These are phyloP conservation scores for Babjeviella inositovora DNA, from an alignment of 805 yeast genomes.

Conservation along the genomic window DNA sequence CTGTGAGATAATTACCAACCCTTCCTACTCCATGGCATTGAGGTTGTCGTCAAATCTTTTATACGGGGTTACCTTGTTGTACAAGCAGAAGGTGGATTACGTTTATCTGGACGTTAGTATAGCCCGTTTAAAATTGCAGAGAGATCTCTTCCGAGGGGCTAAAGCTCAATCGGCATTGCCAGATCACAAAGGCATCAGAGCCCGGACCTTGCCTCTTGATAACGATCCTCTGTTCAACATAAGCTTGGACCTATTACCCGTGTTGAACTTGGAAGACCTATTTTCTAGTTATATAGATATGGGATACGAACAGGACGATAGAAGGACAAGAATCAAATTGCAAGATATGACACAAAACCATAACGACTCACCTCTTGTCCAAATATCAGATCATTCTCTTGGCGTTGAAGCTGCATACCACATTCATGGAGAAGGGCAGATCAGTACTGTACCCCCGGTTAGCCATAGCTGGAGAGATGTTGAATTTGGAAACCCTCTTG, in stretches of 20 bases:
- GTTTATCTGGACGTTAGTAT: constrained; percentile 15
- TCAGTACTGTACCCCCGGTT: too few species aligned
- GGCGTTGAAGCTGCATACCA: too few species aligned
- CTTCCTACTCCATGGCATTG: constrained; percentile 6
- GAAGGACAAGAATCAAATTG: too few species aligned
- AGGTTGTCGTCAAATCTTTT: constrained; percentile 21
- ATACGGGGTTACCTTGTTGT: constrained; percentile 27
- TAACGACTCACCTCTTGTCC: too few species aligned
- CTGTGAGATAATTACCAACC: constrained; percentile 12
- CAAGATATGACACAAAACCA: too few species aligned
- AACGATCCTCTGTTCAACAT: neutral
- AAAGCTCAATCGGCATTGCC: constrained; percentile 1
- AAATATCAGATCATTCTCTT: too few species aligned
- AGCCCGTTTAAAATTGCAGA: constrained; percentile 4
- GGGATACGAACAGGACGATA: too few species aligned
- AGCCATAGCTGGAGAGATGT: too few species aligned
- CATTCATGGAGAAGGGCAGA: too few species aligned
- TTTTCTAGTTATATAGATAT: too few species aligned
- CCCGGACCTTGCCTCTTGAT: neutral
- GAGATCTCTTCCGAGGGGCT: constrained; percentile 1
- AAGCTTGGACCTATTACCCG: neutral
- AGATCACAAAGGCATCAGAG: neutral
- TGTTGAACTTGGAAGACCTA: too few species aligned
- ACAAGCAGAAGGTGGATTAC: constrained; percentile 29
- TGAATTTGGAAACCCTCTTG: too few species aligned